A percentile compares a stretch with the other conserved stretches of the same genome.
Evolutionary conservation across 2,329 filamentous ascomycete genomes (phyloP).

Genomic region (Sporothrix variecibatus): DNA sequence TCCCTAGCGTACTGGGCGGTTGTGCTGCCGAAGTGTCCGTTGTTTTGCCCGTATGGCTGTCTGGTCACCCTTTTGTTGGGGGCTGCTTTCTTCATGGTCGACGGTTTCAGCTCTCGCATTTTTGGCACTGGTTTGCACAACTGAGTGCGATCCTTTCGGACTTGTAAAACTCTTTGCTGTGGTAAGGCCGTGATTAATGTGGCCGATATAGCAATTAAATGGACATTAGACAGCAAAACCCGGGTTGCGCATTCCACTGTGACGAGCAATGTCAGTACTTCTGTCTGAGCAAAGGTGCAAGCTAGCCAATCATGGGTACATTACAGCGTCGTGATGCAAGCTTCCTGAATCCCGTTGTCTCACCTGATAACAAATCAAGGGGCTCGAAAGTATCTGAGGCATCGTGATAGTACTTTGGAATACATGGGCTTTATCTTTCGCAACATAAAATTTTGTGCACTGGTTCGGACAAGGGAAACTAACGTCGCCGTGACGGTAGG

Average conservation of each 20-base stretch:
- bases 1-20: not conserved
- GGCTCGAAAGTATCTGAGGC: no score
- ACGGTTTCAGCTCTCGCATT: not conserved
- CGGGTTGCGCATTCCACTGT: not conserved
- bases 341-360: no score
- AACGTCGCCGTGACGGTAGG: not conserved
- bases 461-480: not conserved
- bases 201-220: not conserved
- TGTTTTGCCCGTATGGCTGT: not conserved
- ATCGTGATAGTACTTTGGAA: no score
- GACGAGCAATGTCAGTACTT: not conserved
- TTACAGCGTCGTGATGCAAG: no score
- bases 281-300: no score
- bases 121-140: not conserved
- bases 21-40: not conserved
- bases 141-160: not conserved
- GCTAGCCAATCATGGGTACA: no score
- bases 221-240: not conserved
- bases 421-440: not conserved
- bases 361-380: no score
- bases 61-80: not conserved
- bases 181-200: not conserved
- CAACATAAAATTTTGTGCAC: not conserved
- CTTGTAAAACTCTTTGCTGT: not conserved
- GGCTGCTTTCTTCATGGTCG: not conserved